These are phyloP conservation scores for Tricholoma matsutake DNA, from an alignment of 768 basidiomycete genomes.

Conservation along the genomic window DNA sequence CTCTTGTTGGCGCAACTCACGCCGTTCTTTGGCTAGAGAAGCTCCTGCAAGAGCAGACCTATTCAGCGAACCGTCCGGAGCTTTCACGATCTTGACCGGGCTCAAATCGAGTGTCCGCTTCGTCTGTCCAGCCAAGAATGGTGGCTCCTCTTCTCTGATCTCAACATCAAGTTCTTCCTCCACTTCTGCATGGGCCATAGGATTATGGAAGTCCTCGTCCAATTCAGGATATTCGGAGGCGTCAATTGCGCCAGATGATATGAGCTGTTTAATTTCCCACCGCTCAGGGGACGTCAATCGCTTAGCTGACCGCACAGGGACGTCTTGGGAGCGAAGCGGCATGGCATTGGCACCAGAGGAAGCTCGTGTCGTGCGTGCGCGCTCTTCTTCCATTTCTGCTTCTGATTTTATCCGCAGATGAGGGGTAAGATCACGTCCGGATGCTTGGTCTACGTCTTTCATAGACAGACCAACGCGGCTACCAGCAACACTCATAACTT, in stretches of 20 bases:
- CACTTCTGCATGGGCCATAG: conserved; percentile 76
- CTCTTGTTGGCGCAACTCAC: conserved; percentile 92
- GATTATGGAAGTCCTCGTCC: conserved; percentile 80
- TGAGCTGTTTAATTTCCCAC: conserved; percentile 99
- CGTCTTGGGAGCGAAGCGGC: conserved; percentile 59
- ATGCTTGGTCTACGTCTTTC: conserved; percentile 94
- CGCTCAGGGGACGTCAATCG: conserved; percentile 94
- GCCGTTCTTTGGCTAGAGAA: conserved; percentile 89
- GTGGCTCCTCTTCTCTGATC: conserved; percentile 93
- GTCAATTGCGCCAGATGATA: conserved; percentile 89
- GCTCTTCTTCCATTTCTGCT: conserved; percentile 87
- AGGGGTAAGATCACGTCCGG: conserved; percentile 89
- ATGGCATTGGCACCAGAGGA: conserved; percentile 86
- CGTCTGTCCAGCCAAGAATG: conserved; percentile 95
- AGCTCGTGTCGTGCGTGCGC: conserved; percentile 54
- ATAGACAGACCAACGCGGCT: conserved; percentile 84
- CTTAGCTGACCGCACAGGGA: conserved; percentile 74
- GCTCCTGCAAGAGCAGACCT: conserved; percentile 93
- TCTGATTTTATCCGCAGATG: conserved; percentile 93
- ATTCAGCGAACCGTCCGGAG: conserved; percentile 96
- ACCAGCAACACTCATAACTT: conserved; percentile 92
- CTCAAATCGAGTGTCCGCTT: conserved; percentile 93
- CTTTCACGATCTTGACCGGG: conserved; percentile 98
- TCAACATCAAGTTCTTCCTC: conserved; percentile 98
- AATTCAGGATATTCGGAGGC: conserved; percentile 94